A percentile compares a stretch with the other conserved stretches of the same genome.
Evolutionary conservation across 2,329 filamentous ascomycete genomes (phyloP).

Genomic region (Ophiocordyceps camponoti-leonardi): DNA sequence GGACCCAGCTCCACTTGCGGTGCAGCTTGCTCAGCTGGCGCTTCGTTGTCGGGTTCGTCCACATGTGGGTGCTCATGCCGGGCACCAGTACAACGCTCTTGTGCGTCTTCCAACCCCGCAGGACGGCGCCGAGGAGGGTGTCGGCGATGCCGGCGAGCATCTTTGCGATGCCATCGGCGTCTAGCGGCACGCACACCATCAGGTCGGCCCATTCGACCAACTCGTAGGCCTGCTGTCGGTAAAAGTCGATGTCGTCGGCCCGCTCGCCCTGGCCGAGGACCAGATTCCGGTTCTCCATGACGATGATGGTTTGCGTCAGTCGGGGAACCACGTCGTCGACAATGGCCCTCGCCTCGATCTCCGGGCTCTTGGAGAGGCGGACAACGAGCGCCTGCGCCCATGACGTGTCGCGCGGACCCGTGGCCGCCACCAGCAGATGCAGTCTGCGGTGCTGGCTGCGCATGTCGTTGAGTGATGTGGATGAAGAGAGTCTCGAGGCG

Average conservation of each 20-base stretch:
- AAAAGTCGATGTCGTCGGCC: slow-evolving; percentile 33
- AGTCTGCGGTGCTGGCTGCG: slow-evolving; percentile 26
- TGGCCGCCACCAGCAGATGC: slow-evolving; percentile 46
- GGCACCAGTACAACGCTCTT: slow-evolving; percentile 77
- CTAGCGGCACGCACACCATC: slow-evolving; percentile 67
- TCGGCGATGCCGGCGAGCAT: slow-evolving; percentile 78
- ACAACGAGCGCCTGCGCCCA: slow-evolving; percentile 50
- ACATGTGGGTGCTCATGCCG: slow-evolving; percentile 78
- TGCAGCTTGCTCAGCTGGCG: slow-evolving; percentile 73
- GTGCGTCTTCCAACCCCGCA: slow-evolving; percentile 73
- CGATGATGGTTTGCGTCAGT: slow-evolving; percentile 44
- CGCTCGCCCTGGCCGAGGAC: slow-evolving; percentile 13
- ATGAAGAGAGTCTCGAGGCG: slow-evolving; percentile 14
- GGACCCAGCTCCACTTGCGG: slow-evolving; percentile 74
- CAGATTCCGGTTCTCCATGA: slow-evolving; percentile 35
- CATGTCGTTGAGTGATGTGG: slow-evolving; percentile 19
- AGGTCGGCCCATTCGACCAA: slow-evolving; percentile 79
- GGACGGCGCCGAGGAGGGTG: slow-evolving; percentile 61
- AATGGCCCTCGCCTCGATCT: slow-evolving; percentile 43
- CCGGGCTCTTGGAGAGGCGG: slow-evolving; percentile 45
- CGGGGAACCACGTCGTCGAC: slow-evolving; percentile 48
- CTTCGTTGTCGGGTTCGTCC: slow-evolving; percentile 79
- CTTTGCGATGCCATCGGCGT: slow-evolving; percentile 68
- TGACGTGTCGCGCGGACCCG: slow-evolving; percentile 46
- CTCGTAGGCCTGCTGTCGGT: slow-evolving; percentile 37